These are phyloP conservation scores for Penicillium pancosmium DNA, from an alignment of 495 filamentous ascomycete genomes.

Conservation along the genomic window DNA sequence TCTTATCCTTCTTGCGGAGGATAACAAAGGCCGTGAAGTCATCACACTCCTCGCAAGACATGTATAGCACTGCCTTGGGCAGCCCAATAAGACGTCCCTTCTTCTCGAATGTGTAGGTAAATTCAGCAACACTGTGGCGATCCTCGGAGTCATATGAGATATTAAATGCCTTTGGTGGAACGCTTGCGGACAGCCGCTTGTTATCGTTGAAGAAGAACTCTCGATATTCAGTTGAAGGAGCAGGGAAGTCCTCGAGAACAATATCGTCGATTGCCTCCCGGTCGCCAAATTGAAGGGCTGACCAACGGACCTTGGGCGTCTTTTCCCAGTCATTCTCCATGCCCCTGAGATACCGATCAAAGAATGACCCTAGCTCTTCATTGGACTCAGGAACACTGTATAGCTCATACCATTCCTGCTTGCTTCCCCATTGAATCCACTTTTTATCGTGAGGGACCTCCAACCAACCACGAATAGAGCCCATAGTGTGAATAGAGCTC, in stretches of 20 bases:
- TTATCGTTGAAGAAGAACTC: constrained; percentile 23
- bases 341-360: constrained; percentile 42
- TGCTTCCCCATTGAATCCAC: constrained; percentile 35
- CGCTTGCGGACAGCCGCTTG: constrained; percentile 3
- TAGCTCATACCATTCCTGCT: constrained; percentile 48
- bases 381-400: constrained; percentile 26
- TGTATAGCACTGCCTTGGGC: constrained; percentile 40
- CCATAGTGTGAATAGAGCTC: constrained; percentile 38
- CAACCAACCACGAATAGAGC: constrained; percentile 37
- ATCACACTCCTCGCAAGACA: constrained; percentile 41
- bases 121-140: constrained; percentile 24
- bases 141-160: constrained; percentile 32
- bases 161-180: not conserved
- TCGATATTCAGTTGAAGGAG: constrained; percentile 33
- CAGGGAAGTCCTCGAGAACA: constrained; percentile 35
- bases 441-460: constrained; percentile 24
- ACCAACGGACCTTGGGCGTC: constrained; percentile 40
- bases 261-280: constrained; percentile 26
- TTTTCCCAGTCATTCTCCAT: constrained; percentile 45
- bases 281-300: constrained; percentile 30
- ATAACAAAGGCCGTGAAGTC: constrained; percentile 45
- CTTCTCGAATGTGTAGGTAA: constrained; percentile 36
- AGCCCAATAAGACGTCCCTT: constrained; percentile 34
- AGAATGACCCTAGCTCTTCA: constrained; percentile 38
- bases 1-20: constrained; percentile 39